These are phyloP conservation scores for Naumovozyma baii DNA, from an alignment of 805 yeast genomes.

Conservation along the genomic window DNA sequence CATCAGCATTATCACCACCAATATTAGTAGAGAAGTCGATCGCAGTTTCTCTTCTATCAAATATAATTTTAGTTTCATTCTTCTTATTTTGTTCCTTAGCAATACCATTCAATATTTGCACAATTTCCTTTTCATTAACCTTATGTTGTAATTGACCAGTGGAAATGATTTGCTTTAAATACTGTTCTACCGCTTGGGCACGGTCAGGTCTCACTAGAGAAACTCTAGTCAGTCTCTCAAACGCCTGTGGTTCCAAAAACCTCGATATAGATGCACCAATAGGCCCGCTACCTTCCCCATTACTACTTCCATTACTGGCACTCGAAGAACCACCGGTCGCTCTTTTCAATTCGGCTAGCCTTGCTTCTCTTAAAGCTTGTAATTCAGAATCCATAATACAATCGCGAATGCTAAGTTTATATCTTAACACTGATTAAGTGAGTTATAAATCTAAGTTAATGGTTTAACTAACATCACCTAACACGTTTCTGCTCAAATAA, in stretches of 20 bases:
- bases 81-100: slow-evolving; percentile 62
- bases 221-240: slow-evolving; percentile 80
- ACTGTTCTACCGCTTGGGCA: slow-evolving; percentile 78
- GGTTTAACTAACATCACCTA: neutral
- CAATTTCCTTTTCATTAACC: slow-evolving; percentile 73
- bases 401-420: no score
- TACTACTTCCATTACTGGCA: slow-evolving; percentile 29
- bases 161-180: slow-evolving; percentile 59
- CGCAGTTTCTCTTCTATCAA: slow-evolving; percentile 40
- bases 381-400: slow-evolving; percentile 92
- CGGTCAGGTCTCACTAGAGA: slow-evolving; percentile 85
- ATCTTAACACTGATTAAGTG: no score
- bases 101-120: slow-evolving; percentile 71
- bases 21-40: slow-evolving; percentile 22
- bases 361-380: slow-evolving; percentile 86
- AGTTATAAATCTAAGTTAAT: no score
- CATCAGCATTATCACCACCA: slow-evolving; percentile 29
- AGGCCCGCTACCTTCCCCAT: slow-evolving; percentile 6
- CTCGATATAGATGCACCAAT: slow-evolving; percentile 42
- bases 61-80: slow-evolving; percentile 56
- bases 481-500: neutral
- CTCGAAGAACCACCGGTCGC: slow-evolving; percentile 20
- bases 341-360: slow-evolving; percentile 72
- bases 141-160: slow-evolving; percentile 66
- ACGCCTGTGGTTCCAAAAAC: slow-evolving; percentile 69